Conservation (phyloP, 129 eudicot genomes). For the sunflower (Helianthus annuus) region HanXRQr2.0-SUNRISE NC_035441.2:172208567-172209066, state of each 20-base stretch:
- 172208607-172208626: constrained; percentile 42
- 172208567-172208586: constrained; percentile 29
- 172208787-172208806: constrained; percentile 56
- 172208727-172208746: constrained; percentile 52
- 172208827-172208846: constrained; percentile 42
- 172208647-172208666: constrained; percentile 44
- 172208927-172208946: too few relatives aligned
- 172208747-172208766: constrained; percentile 48
- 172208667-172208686: constrained; percentile 50
- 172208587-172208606: constrained; percentile 76
- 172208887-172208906: constrained; percentile 39
- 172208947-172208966: too few relatives aligned
- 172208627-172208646: constrained; percentile 42
- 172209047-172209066: constrained; percentile 9
- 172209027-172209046: constrained; percentile 57
- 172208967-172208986: too few relatives aligned
- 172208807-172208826: constrained; percentile 43
- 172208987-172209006: constrained; percentile 49
- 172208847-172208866: constrained; percentile 27
- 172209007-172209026: constrained; percentile 60
- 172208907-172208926: constrained; percentile 50
- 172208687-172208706: constrained; percentile 48
- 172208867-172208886: constrained; percentile 19
- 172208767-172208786: constrained; percentile 55
- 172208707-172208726: constrained; percentile 66